Conservation (phyloP, 176 grass and related monocot genomes). For the Poa annua region DNA sequence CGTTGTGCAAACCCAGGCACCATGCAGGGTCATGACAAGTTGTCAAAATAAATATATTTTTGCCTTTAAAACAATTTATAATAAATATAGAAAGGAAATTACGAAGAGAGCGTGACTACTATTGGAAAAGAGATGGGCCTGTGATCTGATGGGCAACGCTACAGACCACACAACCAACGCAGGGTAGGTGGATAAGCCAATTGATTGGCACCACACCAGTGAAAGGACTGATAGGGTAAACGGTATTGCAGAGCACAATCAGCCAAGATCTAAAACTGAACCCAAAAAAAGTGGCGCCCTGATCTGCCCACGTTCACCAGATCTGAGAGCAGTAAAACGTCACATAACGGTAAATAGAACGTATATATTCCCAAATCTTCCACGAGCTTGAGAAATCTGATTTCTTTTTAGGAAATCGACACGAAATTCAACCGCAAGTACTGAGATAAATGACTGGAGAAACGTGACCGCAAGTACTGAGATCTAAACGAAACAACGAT, state of each 20-base stretch:
- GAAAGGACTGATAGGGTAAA: not conserved
- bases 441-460: not conserved
- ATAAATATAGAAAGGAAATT: not conserved
- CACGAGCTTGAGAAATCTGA: not conserved
- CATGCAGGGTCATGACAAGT: not conserved
- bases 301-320: not conserved
- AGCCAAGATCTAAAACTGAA: not conserved
- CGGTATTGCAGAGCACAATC: not conserved
- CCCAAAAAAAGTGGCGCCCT: not conserved
- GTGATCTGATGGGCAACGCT: not conserved
- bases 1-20: not conserved
- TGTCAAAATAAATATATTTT: not conserved
- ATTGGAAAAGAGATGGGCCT: not conserved
- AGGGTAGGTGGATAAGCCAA: not conserved
- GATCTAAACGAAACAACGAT: slow-evolving; percentile 6
- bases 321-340: not conserved
- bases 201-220: not conserved
- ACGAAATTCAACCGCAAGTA: not conserved
- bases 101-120: not conserved
- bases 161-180: not conserved
- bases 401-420: not conserved
- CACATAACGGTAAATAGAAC: not conserved
- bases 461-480: not conserved
- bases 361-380: not conserved
- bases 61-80: not conserved